Conservation (phyloP, 2,329 filamentous ascomycete genomes). For the Bipolaris cookei region DNA sequence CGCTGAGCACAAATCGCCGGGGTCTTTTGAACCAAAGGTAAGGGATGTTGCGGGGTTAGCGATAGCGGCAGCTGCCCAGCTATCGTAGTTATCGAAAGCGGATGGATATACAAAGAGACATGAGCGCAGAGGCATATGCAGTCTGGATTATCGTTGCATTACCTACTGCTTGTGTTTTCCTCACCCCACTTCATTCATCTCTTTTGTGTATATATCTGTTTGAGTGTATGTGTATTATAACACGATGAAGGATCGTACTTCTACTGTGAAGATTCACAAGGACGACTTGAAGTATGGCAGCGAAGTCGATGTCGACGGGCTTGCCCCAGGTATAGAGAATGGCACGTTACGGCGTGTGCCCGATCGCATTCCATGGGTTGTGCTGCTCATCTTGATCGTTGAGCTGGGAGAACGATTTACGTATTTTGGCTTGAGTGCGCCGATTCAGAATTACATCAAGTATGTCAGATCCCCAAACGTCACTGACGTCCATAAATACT, state of each 20-base stretch:
- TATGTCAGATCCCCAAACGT: conserved; percentile 23
- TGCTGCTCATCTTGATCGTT: conserved; percentile 20
- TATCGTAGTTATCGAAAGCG: neutral
- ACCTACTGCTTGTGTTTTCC: neutral
- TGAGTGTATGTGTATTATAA: neutral
- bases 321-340: neutral
- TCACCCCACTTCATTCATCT: neutral
- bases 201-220: neutral
- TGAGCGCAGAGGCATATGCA: neutral
- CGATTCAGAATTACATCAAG: conserved; percentile 25
- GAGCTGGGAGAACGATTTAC: conserved; percentile 24
- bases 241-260: neutral
- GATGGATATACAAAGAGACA: neutral
- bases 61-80: neutral
- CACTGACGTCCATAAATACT: neutral
- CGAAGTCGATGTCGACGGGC: neutral
- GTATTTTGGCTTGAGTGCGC: conserved; percentile 19
- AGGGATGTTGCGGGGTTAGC: neutral
- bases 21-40: neutral
- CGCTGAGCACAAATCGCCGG: neutral
- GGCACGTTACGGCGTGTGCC: neutral
- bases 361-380: conserved; percentile 9
- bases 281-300: neutral
- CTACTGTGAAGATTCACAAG: neutral
- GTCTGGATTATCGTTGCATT: neutral